phyloP scores from a whole-genome alignment of 352 stramenopile genomes.

The Phytopythium helicoides region DNA sequence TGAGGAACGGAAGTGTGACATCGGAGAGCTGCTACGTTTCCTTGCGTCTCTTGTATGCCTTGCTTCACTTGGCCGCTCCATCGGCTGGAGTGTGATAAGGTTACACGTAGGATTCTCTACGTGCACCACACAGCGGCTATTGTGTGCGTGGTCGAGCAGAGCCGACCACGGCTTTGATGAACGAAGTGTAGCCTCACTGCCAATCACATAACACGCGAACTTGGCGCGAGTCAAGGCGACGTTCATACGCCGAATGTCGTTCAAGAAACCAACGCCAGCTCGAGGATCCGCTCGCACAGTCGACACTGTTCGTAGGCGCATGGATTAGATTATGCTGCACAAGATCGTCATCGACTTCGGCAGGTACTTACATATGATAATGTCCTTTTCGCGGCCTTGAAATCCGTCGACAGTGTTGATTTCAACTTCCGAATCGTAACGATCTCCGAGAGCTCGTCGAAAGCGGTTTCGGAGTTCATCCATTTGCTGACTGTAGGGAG shows the following conservation, averaged over 20 bases:
- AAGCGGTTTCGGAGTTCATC: slow-evolving; percentile 77
- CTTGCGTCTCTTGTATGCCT: slow-evolving; percentile 4
- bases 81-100: slow-evolving; percentile 59
- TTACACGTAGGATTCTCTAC: slow-evolving; percentile 80
- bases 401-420: slow-evolving; percentile 93
- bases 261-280: slow-evolving; percentile 85
- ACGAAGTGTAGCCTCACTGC: slow-evolving; percentile 72
- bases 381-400: slow-evolving; percentile 90
- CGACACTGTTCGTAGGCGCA: slow-evolving; percentile 50
- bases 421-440: slow-evolving; percentile 82
- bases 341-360: neutral
- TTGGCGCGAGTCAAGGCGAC: slow-evolving; percentile 86
- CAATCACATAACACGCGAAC: slow-evolving; percentile 88
- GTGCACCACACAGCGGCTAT: slow-evolving; percentile 74
- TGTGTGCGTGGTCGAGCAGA: slow-evolving; percentile 70
- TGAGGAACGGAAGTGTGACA: neutral
- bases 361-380: slow-evolving; percentile 81
- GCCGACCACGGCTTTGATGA: slow-evolving; percentile 85
- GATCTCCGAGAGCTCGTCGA: slow-evolving; percentile 49
- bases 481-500: slow-evolving; percentile 89
- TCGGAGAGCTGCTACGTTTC: neutral
- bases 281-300: slow-evolving; percentile 81
- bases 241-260: slow-evolving; percentile 90
- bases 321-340: neutral
- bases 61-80: slow-evolving; percentile 31